Base-by-base conservation (phyloP, 2,329 filamentous ascomycete species). In the Penicillium sp. region DNA sequence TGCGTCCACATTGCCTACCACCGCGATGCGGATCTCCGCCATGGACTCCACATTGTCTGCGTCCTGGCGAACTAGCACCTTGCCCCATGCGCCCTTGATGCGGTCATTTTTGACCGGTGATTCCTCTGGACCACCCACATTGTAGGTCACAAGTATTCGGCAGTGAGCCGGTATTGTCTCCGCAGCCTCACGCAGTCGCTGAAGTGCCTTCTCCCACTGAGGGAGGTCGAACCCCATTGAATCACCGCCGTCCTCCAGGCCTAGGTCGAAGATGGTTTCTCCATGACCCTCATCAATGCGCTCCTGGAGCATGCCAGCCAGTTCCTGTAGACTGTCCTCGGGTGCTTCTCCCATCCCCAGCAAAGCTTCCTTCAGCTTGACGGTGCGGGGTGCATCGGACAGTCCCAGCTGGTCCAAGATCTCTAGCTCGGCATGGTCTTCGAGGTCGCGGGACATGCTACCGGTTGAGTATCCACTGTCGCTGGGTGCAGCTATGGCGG, bases 1-100 rank as follows among this genome's bases (percentile, higher is more conserved):
- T 7, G 93, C 93, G 64, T 98, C 93, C 39, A 98, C 87, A 71
- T 98, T 98, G 33, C 93, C 93, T 6, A 98, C 93, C 0, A 98
- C 93, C 1, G 91, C 93, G 69, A 98, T 94, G 53, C 93, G 75
- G 7, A 91, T 95, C 75, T 98, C 93, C 46, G 96, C 95, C 17
- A 94, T 86, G 41, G 94, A 82, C 61, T 97, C 89, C 4, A 87
- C 79, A 9, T 77, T 84, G 14, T 76, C 71, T 2, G 90, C 88
- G 15, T 79, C 72, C 58, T 84, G 82, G 26, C 93, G 81, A 45
- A 97, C 78, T 56, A 97, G 78, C 34, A 96, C 65, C 64, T 95
- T 97, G n/a, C 90, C 89, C 48, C 81, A 86, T 51, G 83, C 84
- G 37, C 82, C 83, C 51, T 80, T 84, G 46, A 87, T 81, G 57